Base-by-base conservation (phyloP, 306 rosid genomes). In the Benincasa hispida region DNA sequence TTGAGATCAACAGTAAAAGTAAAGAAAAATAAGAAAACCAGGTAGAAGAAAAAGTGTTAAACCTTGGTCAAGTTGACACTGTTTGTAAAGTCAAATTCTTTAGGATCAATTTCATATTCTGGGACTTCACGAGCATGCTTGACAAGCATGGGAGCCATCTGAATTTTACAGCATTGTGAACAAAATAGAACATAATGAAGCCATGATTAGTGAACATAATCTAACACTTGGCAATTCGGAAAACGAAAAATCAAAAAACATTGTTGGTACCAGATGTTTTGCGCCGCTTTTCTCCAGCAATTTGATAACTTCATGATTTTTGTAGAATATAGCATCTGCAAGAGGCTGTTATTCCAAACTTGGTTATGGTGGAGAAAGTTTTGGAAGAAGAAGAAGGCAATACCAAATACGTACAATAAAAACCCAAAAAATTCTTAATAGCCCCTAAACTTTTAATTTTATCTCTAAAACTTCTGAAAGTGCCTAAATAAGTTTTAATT, bases 101-200 rank as follows among this genome's bases (percentile, higher is more conserved):
- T 90, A 12, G 98, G 85, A 82, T 91, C 76, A 72, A 93, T 91
- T 89, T 93, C 98, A 72, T 93, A 93, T 45, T 93, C 97, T 0
- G 98, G 98, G 62, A 93, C 91, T 86, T 93, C 94, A 28, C 97
- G 91, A 6, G 96, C 87, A 80, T 90, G 82, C 25, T 74, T 66
- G 35, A 94, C 98, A 77, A 83, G 96, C 97, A 94, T 94, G 45
- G 97, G 87, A 41, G 96, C 89, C 89, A 82, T 79, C 97, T 94
- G 86, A 81, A 80, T 14, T 70, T 47, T 24, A 72, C 18, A 68
- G 72, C 79, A 81, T 74, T 47, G 2, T 70, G 57, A 70, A 45
- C 57, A 70, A 32, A 62, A 42, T 76, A 53, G 8, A 72, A 79
- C 13, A 65, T 59, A 50, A 19, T 8, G 12, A 58, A 9, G 12